A percentile compares a stretch with the other conserved stretches of the same genome.
Conservation (phyloP, 2,329 filamentous ascomycete species). For the Sarocladium kiliense region DNA sequence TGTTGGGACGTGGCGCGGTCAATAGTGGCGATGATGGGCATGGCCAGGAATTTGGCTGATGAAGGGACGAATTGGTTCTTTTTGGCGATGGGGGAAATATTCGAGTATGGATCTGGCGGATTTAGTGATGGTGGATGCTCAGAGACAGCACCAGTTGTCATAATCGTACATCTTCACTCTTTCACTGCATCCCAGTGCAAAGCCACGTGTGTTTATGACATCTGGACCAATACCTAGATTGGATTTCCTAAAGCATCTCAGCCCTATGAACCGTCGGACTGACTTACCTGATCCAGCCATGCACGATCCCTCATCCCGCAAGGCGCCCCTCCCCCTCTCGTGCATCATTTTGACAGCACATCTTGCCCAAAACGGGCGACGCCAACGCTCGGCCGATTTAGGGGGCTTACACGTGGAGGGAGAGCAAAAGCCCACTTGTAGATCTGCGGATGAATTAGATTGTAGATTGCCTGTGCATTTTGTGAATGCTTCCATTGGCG, state of each 20-base stretch:
- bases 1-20: neutral
- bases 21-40: neutral
- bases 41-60: neutral
- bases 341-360: neutral
- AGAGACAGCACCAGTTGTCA: neutral
- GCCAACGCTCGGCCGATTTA: neutral
- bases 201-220: neutral
- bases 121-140: neutral
- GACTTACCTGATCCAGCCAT: neutral
- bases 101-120: conserved; percentile 1
- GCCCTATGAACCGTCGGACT: neutral
- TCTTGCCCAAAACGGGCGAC: conserved; percentile 7
- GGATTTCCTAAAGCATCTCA: neutral
- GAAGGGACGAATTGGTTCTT: conserved; percentile 6
- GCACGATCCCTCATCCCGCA: neutral
- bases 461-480: neutral
- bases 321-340: neutral
- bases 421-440: neutral
- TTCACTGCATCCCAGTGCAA: neutral
- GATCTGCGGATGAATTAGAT: no score
- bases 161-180: neutral
- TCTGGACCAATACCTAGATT: neutral
- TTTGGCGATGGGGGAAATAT: neutral
- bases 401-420: neutral
- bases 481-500: no score